phyloP scores from a whole-genome alignment of 179 eudicot species.

The Beta corolliflora region DNA sequence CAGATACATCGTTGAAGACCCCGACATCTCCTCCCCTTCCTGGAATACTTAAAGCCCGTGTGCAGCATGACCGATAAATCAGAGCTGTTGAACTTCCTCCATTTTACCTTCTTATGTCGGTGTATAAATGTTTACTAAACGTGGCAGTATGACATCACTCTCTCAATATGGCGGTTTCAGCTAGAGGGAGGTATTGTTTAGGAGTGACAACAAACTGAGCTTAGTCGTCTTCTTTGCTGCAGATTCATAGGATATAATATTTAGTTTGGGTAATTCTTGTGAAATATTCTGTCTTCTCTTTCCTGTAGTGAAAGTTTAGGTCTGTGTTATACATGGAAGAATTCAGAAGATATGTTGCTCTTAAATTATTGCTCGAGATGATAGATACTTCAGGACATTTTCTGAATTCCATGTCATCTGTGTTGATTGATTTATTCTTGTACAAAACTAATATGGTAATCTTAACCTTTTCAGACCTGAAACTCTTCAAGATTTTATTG shows the following conservation, averaged over 20 bases:
- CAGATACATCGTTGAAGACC: slow-evolving; percentile 23
- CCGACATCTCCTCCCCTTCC: slow-evolving; percentile 37
- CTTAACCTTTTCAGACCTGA: too few relatives aligned
- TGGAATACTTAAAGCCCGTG: slow-evolving; percentile 35
- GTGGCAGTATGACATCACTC: slow-evolving; percentile 14
- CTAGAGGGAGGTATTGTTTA: slow-evolving; percentile 17
- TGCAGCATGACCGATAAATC: slow-evolving; percentile 30
- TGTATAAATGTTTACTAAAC: slow-evolving; percentile 16
- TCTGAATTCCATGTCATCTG: background rate
- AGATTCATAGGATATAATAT: slow-evolving; percentile 3
- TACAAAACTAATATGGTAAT: background rate
- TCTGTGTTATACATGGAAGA: background rate
- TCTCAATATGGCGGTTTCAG: slow-evolving; percentile 16
- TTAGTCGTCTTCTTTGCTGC: slow-evolving; percentile 9
- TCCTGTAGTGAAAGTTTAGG: background rate
- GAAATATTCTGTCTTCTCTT: background rate
- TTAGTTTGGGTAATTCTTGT: slow-evolving; percentile 9
- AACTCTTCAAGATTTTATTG: too few relatives aligned
- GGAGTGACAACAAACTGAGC: slow-evolving; percentile 6
- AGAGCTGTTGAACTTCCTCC: slow-evolving; percentile 8
- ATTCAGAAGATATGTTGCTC: background rate
- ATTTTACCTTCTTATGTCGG: background rate
- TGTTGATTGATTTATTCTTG: slow-evolving; percentile 6
- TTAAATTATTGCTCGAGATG: background rate
- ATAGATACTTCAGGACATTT: background rate